Base-by-base conservation (phyloP, 2,329 filamentous ascomycete genomes). In the Aspergillus brunneoviolaceus region DNA sequence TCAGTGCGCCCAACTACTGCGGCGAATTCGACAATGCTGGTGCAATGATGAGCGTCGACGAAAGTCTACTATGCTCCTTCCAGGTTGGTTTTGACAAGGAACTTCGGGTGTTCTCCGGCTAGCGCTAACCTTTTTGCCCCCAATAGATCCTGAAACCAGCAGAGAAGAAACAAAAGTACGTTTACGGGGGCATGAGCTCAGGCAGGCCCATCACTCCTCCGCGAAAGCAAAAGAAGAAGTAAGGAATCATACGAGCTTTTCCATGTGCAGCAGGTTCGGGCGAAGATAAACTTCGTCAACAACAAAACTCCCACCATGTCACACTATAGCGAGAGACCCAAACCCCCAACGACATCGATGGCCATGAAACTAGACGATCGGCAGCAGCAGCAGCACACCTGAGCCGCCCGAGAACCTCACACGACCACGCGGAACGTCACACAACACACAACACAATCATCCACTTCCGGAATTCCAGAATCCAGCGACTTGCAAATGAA, bases 131-230 rank as follows among this genome's bases (percentile, higher is more conserved):
- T 60, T 65, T 39, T 52, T 55, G 50, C 54, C 53, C 51, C 57
- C 29, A 29, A 29, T 70, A 96, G 92, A 98, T 99, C 77, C 85
- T 99, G 83, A 99, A 98, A 85, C 95, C 95, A 75, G 95, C 95
- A 80, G 95, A 99, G 87, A 99, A 99, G 89, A 99, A 99, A 89
- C 94, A 97, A 91, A 98, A 98, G 93, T 98, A 96, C 85, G 93
- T 96, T 77, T 85, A 87, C 82, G 84, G 84, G 82, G 84, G 85
- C 82, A 84, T 89, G 80, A 87, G 85, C 81, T 84, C 85, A 81
- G 84, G 85, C 82, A 85, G 84, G 82, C 85, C 86, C 78, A 82
- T 85, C 80, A 88, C 86, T 85, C 83, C 87, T 84, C 85, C 87
- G 79, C 83, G 85, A 82, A 90, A 88, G 79, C 84, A 85, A 78